Conservation (phyloP, 2,329 filamentous ascomycete genomes). For the Verruconis gallopava region DNA sequence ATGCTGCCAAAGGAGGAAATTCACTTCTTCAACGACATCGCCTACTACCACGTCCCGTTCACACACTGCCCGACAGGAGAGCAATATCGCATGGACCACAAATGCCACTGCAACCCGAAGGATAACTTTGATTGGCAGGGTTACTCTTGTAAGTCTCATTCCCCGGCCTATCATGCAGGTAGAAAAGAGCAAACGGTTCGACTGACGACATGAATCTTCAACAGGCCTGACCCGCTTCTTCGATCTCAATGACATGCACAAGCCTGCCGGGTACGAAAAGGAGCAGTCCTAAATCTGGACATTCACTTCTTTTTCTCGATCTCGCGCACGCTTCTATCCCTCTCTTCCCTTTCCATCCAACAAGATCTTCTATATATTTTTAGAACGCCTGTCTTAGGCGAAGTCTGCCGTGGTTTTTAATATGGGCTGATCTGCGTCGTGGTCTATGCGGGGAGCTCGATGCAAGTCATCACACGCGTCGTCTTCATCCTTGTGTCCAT, state of each 20-base stretch:
- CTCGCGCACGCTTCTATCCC: neutral
- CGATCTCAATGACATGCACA: constrained; percentile 65
- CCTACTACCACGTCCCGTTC: constrained; percentile 95
- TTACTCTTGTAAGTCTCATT: constrained; percentile 70
- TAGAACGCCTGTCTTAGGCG: no score
- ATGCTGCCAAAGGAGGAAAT: constrained; percentile 86
- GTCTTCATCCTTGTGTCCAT: no score
- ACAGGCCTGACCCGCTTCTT: constrained; percentile 76
- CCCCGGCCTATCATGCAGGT: neutral
- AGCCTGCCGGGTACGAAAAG: constrained; percentile 75
- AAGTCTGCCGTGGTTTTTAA: no score
- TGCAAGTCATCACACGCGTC: no score
- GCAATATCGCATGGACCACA: constrained; percentile 67
- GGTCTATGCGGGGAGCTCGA: no score
- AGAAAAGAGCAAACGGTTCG: neutral
- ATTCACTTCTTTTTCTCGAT: neutral
- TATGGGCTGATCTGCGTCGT: no score
- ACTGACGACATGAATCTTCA: neutral
- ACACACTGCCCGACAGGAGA: constrained; percentile 94
- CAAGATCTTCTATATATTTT: no score
- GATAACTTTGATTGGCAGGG: constrained; percentile 99
- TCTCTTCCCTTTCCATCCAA: constrained; percentile 1
- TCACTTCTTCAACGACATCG: constrained; percentile 98
- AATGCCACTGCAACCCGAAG: constrained; percentile 87
- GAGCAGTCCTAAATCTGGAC: constrained; percentile 31